These are phyloP conservation scores for Plasmodium relictum DNA, from an alignment of 169 alveolate species.

Conservation along the genomic window DNA sequence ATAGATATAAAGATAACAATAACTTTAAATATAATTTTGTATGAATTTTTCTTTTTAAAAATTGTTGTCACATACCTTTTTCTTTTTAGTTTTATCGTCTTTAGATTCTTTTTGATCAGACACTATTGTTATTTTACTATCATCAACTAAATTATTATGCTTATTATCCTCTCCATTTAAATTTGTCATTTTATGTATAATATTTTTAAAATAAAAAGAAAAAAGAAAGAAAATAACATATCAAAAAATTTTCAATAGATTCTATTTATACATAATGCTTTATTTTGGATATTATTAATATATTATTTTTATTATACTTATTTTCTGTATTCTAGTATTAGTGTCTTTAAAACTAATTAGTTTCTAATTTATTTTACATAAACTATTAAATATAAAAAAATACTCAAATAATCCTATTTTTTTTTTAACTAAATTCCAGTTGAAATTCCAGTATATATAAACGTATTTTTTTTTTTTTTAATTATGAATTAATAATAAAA, in stretches of 20 bases:
- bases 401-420: too few relatives aligned
- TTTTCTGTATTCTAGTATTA: neutral
- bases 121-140: slow-evolving; percentile 43
- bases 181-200: slow-evolving; percentile 28
- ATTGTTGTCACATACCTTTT: slow-evolving; percentile 26
- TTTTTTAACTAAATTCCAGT: too few relatives aligned
- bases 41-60: too few relatives aligned
- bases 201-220: slow-evolving; percentile 6
- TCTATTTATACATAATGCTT: slow-evolving; percentile 33
- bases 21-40: too few relatives aligned
- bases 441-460: too few relatives aligned
- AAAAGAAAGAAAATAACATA: neutral
- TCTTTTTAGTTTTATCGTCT: slow-evolving; percentile 20
- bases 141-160: slow-evolving; percentile 14
- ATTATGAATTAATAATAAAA: too few relatives aligned
- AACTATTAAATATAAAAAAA: too few relatives aligned
- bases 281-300: neutral
- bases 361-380: too few relatives aligned
- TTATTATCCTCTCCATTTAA: slow-evolving; percentile 16
- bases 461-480: too few relatives aligned
- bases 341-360: neutral
- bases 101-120: slow-evolving; percentile 33
- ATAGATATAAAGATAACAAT: neutral
- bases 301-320: neutral
- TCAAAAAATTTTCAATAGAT: slow-evolving; percentile 1